Evolutionary conservation across 2,329 filamentous ascomycete species (phyloP).

Genomic region (Hypoxylon rubiginosum): DNA sequence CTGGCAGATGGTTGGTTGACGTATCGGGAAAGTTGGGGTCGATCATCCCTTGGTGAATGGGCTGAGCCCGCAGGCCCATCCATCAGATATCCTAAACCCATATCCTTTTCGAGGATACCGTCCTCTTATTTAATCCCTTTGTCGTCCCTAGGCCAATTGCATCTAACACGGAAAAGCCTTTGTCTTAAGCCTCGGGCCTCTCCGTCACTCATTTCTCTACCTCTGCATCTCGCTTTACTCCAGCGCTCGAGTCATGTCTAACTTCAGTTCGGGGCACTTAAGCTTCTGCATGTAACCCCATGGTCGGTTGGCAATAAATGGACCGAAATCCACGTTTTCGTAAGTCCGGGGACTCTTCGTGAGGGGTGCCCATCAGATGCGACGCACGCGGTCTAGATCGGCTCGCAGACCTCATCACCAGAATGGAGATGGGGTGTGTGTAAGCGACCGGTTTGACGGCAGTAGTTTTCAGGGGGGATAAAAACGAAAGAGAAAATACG

Average conservation of each 20-base stretch:
- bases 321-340: conserved; percentile 31
- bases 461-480: conserved; percentile 2
- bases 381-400: conserved; percentile 24
- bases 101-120: conserved; percentile 10
- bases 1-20: conserved; percentile 35
- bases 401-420: conserved; percentile 29
- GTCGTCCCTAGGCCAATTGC: conserved; percentile 8
- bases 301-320: conserved; percentile 29
- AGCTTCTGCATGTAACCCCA: conserved; percentile 44
- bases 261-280: conserved; percentile 34
- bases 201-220: conserved; percentile 7
- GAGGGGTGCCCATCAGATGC: conserved; percentile 32
- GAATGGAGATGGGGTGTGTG: conserved; percentile 11
- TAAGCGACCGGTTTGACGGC: conserved; percentile 22
- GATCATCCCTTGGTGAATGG: conserved; percentile 26
- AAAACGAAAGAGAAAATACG: conserved; percentile 13
- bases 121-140: conserved; percentile 6
- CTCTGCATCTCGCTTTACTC: neutral
- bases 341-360: conserved; percentile 30
- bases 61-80: conserved; percentile 6
- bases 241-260: conserved; percentile 25
- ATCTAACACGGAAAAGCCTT: conserved; percentile 11
- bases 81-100: conserved; percentile 18
- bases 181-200: conserved; percentile 18
- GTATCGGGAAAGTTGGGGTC: conserved; percentile 33